Percentiles rank a stretch among this genome's conserved stretches.
Evolutionary conservation across 148 eudicot species (phyloP).

Genomic region (Camellia japonica): DNA sequence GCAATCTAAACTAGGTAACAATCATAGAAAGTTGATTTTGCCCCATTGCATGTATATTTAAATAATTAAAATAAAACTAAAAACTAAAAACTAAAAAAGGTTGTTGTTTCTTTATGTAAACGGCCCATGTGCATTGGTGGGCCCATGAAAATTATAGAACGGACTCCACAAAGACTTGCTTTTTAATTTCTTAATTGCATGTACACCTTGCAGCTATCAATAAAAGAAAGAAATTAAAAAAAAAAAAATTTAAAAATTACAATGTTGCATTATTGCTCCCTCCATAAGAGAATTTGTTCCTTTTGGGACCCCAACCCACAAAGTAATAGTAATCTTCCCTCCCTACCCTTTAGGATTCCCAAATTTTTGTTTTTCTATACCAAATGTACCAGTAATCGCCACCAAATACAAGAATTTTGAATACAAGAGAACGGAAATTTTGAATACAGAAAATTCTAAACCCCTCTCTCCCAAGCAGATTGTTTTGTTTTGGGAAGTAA

Average conservation of each 20-base stretch:
- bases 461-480: conserved; percentile 14
- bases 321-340: conserved; percentile 9
- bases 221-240: too few relatives aligned
- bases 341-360: neutral
- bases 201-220: conserved; percentile 41
- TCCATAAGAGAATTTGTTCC: conserved; percentile 14
- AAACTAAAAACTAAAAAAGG: conserved; percentile 13
- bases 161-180: conserved; percentile 44
- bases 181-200: conserved; percentile 33
- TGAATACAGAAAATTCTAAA: too few relatives aligned
- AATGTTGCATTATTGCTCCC: conserved; percentile 45
- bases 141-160: conserved; percentile 37
- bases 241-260: conserved; percentile 9
- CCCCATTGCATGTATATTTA: conserved; percentile 15
- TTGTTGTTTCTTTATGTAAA: conserved; percentile 32
- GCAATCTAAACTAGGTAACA: conserved; percentile 22
- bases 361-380: too few relatives aligned
- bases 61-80: neutral
- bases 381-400: too few relatives aligned
- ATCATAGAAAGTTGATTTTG: conserved; percentile 28
- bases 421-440: too few relatives aligned
- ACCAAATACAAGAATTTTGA: too few relatives aligned
- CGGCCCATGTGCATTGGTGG: conserved; percentile 59
- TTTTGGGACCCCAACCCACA: conserved; percentile 19
- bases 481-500: conserved; percentile 10